Conservation (phyloP, 306 rosid genomes). For the Canavalia ensiformis region DNA sequence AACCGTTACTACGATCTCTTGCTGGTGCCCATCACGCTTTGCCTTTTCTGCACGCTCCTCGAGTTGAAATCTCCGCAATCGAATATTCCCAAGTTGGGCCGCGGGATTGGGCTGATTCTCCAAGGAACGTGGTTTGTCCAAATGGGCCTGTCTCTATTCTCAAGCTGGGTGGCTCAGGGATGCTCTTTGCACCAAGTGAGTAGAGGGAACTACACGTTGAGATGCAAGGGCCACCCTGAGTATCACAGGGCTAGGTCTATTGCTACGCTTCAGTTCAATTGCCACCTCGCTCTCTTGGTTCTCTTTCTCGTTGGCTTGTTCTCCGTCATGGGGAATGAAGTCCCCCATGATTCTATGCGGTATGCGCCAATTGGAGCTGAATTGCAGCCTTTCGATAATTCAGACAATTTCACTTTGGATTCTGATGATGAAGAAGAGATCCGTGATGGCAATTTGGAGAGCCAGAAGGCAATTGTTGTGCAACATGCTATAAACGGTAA, state of each 20-base stretch:
- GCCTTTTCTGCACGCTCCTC: slow-evolving; percentile 64
- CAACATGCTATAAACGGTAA: slow-evolving; percentile 63
- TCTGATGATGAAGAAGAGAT: slow-evolving; percentile 63
- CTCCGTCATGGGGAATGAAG: slow-evolving; percentile 56
- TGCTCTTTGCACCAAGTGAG: slow-evolving; percentile 69
- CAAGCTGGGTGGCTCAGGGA: slow-evolving; percentile 67
- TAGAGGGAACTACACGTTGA: slow-evolving; percentile 76
- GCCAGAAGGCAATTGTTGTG: slow-evolving; percentile 49
- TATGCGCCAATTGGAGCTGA: slow-evolving; percentile 71
- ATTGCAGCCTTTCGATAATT: slow-evolving; percentile 56
- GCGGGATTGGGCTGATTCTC: slow-evolving; percentile 72
- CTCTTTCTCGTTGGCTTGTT: slow-evolving; percentile 52
- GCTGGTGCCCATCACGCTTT: slow-evolving; percentile 68
- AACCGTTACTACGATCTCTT: slow-evolving; percentile 81
- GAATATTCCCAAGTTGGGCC: slow-evolving; percentile 59
- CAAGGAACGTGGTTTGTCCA: slow-evolving; percentile 90
- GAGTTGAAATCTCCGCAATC: slow-evolving; percentile 61
- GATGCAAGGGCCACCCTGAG: slow-evolving; percentile 78
- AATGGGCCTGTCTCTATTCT: slow-evolving; percentile 78
- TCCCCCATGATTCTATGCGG: background rate
- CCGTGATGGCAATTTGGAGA: slow-evolving; percentile 53
- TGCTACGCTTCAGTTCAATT: slow-evolving; percentile 96
- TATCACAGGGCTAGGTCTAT: slow-evolving; percentile 88
- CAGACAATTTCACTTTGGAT: slow-evolving; percentile 72
- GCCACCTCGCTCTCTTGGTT: slow-evolving; percentile 84